A percentile compares a stretch with the other conserved stretches of the same genome.
These are phyloP conservation scores for Epichloe glyceriae DNA, from an alignment of 2,329 filamentous ascomycete genomes.

Conservation along the genomic window DNA sequence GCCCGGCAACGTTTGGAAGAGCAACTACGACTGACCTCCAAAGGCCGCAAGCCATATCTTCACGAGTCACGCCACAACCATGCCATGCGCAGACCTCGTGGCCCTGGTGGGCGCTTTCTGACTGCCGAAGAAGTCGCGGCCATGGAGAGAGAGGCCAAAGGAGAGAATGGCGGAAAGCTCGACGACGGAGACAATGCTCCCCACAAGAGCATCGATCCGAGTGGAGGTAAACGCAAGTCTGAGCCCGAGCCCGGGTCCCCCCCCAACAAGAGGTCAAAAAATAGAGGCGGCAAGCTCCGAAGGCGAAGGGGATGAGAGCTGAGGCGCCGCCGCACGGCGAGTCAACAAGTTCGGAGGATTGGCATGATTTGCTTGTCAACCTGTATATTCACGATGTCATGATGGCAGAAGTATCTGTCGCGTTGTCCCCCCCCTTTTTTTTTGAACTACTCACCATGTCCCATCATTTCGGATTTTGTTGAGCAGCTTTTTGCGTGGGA, in stretches of 20 bases:
- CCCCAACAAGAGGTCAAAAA: slow-evolving; percentile 44
- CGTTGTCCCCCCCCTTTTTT: neutral
- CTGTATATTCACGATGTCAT: slow-evolving; percentile 24
- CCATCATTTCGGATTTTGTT: slow-evolving; percentile 4
- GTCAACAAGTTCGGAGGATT: neutral
- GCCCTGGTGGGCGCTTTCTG: slow-evolving; percentile 87
- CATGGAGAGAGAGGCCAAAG: slow-evolving; percentile 56
- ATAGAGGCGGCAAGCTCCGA: slow-evolving; percentile 31
- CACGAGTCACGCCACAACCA: slow-evolving; percentile 98
- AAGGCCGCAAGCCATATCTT: slow-evolving; percentile 91
- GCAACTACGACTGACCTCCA: slow-evolving; percentile 78
- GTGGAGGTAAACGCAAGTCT: slow-evolving; percentile 49
- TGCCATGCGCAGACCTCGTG: slow-evolving; percentile 88
- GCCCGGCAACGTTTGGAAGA: slow-evolving; percentile 91
- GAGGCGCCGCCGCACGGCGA: neutral
- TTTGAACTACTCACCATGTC: slow-evolving; percentile 2
- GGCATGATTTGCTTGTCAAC: slow-evolving; percentile 1
- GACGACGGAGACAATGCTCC: slow-evolving; percentile 14
- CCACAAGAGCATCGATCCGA: slow-evolving; percentile 14
- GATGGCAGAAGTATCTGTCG: slow-evolving; percentile 15
- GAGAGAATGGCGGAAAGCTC: slow-evolving; percentile 20
- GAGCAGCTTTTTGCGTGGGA: slow-evolving; percentile 8
- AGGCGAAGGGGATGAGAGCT: slow-evolving; percentile 20
- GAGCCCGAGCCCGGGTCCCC: slow-evolving; percentile 33
- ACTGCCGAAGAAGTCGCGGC: slow-evolving; percentile 91